phyloP scores from a whole-genome alignment of 225 moss, liverwort and hornwort species.

The Physcomitrium patens region DNA sequence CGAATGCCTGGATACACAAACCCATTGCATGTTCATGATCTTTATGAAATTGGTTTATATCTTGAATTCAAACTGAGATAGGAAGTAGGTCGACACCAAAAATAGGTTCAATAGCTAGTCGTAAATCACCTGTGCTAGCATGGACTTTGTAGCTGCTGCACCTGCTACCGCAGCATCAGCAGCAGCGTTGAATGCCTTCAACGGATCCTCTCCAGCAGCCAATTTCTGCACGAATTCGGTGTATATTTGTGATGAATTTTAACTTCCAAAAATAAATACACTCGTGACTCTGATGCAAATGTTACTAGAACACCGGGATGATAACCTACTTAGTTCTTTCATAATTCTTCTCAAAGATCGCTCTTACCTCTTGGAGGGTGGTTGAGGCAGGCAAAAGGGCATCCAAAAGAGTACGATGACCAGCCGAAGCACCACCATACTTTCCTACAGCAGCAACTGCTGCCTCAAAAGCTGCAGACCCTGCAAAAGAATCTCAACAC shows the following conservation, averaged over 20 bases:
- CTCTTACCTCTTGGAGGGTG: slow-evolving; percentile 54
- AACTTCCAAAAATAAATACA: neutral
- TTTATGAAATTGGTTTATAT: neutral
- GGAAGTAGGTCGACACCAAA: neutral
- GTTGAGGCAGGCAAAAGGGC: slow-evolving; percentile 66
- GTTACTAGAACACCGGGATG: neutral
- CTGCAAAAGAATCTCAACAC: slow-evolving; percentile 27
- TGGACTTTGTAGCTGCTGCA: slow-evolving; percentile 63
- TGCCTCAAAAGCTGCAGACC: slow-evolving; percentile 70
- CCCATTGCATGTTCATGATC: neutral
- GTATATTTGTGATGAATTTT: neutral
- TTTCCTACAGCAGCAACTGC: slow-evolving; percentile 60
- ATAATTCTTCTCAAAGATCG: neutral
- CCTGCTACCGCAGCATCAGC: slow-evolving; percentile 64
- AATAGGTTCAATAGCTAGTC: neutral
- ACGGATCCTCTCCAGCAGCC: slow-evolving; percentile 54
- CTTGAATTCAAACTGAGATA: neutral
- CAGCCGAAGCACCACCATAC: slow-evolving; percentile 71
- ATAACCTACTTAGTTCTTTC: neutral
- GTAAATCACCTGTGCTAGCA: slow-evolving; percentile 63
- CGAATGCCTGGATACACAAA: neutral
- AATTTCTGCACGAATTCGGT: slow-evolving; percentile 51
- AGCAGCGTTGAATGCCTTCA: slow-evolving; percentile 59
- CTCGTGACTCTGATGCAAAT: no score
- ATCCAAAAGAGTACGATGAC: slow-evolving; percentile 74